Evolutionary conservation across 2,329 filamentous ascomycete species (phyloP), one percentile per base, ranked within the genome.

Genomic region (Calonectria crousiana): DNA sequence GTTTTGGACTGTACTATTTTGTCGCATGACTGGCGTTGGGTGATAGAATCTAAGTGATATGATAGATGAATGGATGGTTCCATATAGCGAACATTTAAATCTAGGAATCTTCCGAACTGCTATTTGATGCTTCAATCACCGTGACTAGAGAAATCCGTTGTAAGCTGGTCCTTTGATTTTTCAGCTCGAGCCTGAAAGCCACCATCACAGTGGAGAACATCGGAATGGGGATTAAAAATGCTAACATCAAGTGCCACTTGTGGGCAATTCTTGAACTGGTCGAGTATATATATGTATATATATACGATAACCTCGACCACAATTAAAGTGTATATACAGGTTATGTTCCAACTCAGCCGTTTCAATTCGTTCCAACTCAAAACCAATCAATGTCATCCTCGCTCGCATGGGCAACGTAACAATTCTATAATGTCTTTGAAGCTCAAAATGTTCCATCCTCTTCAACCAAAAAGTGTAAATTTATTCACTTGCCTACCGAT

Each of bases 11-110:
- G 71, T 78, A 74, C 47, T 67, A 75, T 74, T 69, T 75, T 72
- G 76, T 77, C 72, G 75, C 79, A 81, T 81, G 78, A 75, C 53
- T 70, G 80, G 80, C 80, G 80, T 81, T 81, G 41, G 76, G 72
- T 75, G 41, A 75, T 77, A 80, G 77, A 34, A 32, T 74, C 72
- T 69, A 36, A 65, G 71, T 77, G 74, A 65, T 34, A 73, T 77
- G 70, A 71, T 78, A 70, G 65, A 76, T 41, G 56, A 62, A 69
- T 68, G 72, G 71, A 71, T 73, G 72, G 71, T 69, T 23, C 52
- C 41, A 51, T 14, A 49, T 58, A 49, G 41, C 47, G n/a, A 65
- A 64, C 34, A 52, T 70, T 53, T 23, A 47, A 69, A 65, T 69
- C 30, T 36, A 58, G 18, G 32, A 49, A 47, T 66, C 34, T 41